Conservation (phyloP, 2,329 filamentous ascomycete species). For the Apiospora rasikravindrae region DNA sequence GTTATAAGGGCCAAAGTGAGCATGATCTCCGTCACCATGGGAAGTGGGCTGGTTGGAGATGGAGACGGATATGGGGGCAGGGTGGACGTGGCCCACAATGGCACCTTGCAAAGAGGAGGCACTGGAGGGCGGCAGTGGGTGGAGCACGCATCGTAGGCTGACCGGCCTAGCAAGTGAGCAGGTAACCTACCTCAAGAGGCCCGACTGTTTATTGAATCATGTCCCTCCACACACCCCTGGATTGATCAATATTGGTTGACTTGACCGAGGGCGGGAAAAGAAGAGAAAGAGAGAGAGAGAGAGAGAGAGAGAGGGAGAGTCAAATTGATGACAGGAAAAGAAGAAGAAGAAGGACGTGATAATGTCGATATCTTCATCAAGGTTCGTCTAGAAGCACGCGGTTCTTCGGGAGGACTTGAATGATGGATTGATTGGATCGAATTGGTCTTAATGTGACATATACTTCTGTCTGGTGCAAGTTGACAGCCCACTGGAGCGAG, state of each 20-base stretch:
- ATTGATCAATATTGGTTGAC: not conserved
- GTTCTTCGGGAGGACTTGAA: not conserved
- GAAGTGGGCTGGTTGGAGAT: conserved; percentile 8
- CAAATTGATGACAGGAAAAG: not conserved
- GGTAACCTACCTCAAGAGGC: not conserved
- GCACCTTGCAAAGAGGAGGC: not conserved
- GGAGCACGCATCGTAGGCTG: not conserved
- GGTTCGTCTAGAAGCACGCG: not conserved
- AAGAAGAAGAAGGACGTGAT: too few species aligned
- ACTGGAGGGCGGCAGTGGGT: not conserved
- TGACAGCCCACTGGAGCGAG: not conserved
- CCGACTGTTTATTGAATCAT: not conserved
- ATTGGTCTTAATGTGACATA: not conserved
- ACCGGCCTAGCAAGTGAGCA: not conserved
- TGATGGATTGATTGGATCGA: not conserved
- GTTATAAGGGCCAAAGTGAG: not conserved
- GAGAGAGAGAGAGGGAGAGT: not conserved
- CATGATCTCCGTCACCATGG: conserved; percentile 12
- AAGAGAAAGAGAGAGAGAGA: not conserved
- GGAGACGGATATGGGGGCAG: not conserved
- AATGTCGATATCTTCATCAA: not conserved
- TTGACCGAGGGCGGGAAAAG: not conserved
- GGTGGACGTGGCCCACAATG: not conserved
- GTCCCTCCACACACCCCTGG: not conserved
- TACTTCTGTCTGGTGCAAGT: too few species aligned